Evolutionary conservation across 2,329 filamentous ascomycete genomes (phyloP).

Genomic region (Malbranchea cinnamomea): DNA sequence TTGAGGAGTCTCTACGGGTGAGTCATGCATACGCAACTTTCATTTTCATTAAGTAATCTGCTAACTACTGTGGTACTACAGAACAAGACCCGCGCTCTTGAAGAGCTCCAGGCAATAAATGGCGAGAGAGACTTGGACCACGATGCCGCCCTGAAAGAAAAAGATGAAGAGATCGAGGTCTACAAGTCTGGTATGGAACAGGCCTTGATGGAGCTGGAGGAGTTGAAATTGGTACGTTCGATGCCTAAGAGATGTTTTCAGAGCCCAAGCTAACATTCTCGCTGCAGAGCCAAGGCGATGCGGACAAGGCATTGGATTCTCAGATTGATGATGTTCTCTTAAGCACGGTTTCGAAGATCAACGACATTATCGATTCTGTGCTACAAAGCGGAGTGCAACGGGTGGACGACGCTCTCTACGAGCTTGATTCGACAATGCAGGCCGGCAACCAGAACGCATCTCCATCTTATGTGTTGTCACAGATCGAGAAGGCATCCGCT

Average conservation of each 20-base stretch:
- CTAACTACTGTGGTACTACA: conserved; percentile 23
- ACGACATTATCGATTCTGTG: conserved; percentile 94
- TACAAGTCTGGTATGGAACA: conserved; percentile 98
- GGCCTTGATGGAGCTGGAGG: conserved; percentile 80
- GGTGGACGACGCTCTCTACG: conserved; percentile 92
- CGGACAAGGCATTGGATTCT: conserved; percentile 68
- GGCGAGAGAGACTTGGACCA: conserved; percentile 73
- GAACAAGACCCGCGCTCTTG: conserved; percentile 74
- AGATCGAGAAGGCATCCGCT: conserved; percentile 90
- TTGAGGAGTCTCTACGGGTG: conserved; percentile 70
- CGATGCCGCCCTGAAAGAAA: conserved; percentile 72
- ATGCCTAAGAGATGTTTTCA: not conserved
- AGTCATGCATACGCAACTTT: conserved; percentile 9
- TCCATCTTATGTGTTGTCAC: conserved; percentile 83
- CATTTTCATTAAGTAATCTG: conserved; percentile 7
- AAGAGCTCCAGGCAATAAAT: conserved; percentile 65
- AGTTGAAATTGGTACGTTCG: conserved; percentile 47
- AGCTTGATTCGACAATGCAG: conserved; percentile 94
- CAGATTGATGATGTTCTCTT: conserved; percentile 83
- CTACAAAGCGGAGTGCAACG: conserved; percentile 83
- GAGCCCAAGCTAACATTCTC: conserved; percentile 1
- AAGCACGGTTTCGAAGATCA: conserved; percentile 80
- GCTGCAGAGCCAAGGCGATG: conserved; percentile 50
- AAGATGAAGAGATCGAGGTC: conserved; percentile 94
- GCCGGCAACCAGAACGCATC: conserved; percentile 97